Evolutionary conservation across 306 rosid species (phyloP).

Genomic region (Vigna reflexopilosa): DNA sequence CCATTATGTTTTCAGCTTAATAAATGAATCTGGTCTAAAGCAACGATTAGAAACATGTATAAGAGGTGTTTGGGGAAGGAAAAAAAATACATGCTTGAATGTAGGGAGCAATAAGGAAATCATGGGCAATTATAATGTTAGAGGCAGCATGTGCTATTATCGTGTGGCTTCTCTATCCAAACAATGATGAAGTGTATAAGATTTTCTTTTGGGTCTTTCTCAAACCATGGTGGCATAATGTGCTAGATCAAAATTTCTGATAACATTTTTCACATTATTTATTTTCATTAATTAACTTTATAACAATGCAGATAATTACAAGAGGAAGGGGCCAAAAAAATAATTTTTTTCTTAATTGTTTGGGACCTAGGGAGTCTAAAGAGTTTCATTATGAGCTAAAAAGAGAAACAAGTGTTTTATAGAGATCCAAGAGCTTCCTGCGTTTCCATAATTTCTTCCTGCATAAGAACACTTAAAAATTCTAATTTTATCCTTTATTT

Average conservation of each 20-base stretch:
- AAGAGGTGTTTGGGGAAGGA: slow-evolving; percentile 26
- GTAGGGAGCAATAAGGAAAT: slow-evolving; percentile 59
- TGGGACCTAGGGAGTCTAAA: slow-evolving; percentile 20
- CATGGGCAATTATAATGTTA: slow-evolving; percentile 75
- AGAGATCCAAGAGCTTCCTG: slow-evolving; percentile 41
- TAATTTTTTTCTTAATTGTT: slow-evolving; percentile 41
- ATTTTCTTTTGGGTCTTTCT: slow-evolving; percentile 30
- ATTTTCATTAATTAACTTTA: slow-evolving; percentile 36
- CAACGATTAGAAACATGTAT: slow-evolving; percentile 55
- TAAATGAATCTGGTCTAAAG: slow-evolving; percentile 95
- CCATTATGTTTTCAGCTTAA: slow-evolving; percentile 66
- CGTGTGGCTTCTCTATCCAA: slow-evolving; percentile 55
- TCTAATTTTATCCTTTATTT: too few relatives aligned
- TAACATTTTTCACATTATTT: slow-evolving; percentile 51
- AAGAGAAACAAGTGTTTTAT: slow-evolving; percentile 12
- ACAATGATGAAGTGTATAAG: slow-evolving; percentile 35
- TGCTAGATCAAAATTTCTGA: slow-evolving; percentile 45
- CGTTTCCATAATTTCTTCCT: too few relatives aligned
- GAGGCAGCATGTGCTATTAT: slow-evolving; percentile 72
- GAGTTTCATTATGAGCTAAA: slow-evolving; percentile 39
- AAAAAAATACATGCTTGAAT: slow-evolving; percentile 67
- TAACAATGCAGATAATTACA: slow-evolving; percentile 38
- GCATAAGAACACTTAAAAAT: too few relatives aligned
- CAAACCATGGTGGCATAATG: slow-evolving; percentile 44
- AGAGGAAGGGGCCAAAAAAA: slow-evolving; percentile 42